Conservation (phyloP, 257 asterid genomes). For the Ocimum tenuiflorum region DNA sequence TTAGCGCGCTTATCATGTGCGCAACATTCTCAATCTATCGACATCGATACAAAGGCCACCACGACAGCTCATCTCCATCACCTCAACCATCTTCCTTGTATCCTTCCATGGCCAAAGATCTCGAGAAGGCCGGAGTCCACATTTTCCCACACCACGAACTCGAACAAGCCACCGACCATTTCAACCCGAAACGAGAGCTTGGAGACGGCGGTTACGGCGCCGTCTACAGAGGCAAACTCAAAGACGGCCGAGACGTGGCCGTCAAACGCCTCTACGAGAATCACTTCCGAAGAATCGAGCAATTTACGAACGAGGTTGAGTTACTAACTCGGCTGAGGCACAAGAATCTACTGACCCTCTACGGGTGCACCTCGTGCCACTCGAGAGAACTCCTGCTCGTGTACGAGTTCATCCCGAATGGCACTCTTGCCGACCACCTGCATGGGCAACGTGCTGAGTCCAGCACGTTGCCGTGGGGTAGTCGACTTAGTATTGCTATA, state of each 20-base stretch:
- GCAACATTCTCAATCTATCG: conserved; percentile 25
- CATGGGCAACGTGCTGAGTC: conserved; percentile 12
- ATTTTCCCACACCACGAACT: conserved; percentile 20
- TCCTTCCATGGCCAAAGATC: conserved; percentile 7
- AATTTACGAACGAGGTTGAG: conserved; percentile 30
- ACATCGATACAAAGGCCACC: conserved; percentile 17
- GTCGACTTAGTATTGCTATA: conserved; percentile 25
- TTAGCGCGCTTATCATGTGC: conserved; percentile 26
- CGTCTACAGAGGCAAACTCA: conserved; percentile 27
- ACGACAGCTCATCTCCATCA: conserved; percentile 15
- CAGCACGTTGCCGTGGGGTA: conserved; percentile 16
- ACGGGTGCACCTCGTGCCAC: conserved; percentile 30
- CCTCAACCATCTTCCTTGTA: conserved; percentile 14
- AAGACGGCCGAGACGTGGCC: conserved; percentile 34
- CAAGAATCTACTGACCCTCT: conserved; percentile 31
- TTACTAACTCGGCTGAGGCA: conserved; percentile 31
- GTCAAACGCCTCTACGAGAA: conserved; percentile 30
- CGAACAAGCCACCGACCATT: conserved; percentile 23
- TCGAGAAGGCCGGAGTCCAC: conserved; percentile 22
- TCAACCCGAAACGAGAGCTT: conserved; percentile 26
- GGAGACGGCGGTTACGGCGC: conserved; percentile 36
- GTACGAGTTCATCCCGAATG: conserved; percentile 31
- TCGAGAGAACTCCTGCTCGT: conserved; percentile 27
- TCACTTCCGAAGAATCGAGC: conserved; percentile 25
- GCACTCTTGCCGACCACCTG: conserved; percentile 36